These are phyloP conservation scores for Tardiomyces depauwii DNA, from an alignment of 1,139 yeast species.

Conservation along the genomic window DNA sequence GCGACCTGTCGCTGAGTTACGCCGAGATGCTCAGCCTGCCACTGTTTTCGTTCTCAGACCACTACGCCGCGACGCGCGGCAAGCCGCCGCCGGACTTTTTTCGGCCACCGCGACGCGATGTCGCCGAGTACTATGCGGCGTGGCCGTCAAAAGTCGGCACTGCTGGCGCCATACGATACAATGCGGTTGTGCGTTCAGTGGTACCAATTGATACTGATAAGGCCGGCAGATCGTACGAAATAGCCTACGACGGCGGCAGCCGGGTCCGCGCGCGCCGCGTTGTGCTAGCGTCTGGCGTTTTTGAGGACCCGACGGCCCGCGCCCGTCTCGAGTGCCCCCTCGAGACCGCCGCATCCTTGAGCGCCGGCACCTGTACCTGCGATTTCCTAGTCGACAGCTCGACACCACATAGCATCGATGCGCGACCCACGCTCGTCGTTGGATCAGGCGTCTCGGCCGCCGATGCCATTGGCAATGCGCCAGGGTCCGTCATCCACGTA, in stretches of 20 bases:
- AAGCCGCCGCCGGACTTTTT: slow-evolving; percentile 12
- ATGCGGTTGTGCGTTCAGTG: slow-evolving; percentile 1
- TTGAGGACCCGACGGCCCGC: slow-evolving; percentile 13
- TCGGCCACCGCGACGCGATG: slow-evolving; percentile 22
- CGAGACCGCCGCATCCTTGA: background rate
- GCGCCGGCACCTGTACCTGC: background rate
- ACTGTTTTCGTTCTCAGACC: slow-evolving; percentile 20
- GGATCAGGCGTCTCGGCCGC: slow-evolving; percentile 29
- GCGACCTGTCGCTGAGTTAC: slow-evolving; percentile 20
- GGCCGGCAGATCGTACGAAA: slow-evolving; percentile 1
- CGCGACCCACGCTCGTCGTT: slow-evolving; percentile 15
- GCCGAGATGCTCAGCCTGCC: slow-evolving; percentile 28
- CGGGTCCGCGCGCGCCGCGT: slow-evolving; percentile 7
- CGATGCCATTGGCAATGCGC: slow-evolving; percentile 16
- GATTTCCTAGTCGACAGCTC: background rate
- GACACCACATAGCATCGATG: background rate
- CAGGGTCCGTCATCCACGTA: slow-evolving; percentile 16
- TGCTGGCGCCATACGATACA: slow-evolving; percentile 4
- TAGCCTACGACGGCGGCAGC: background rate
- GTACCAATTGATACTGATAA: background rate
- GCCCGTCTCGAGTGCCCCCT: background rate
- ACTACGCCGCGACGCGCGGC: slow-evolving; percentile 8
- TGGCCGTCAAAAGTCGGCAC: slow-evolving; percentile 19
- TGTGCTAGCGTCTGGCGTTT: slow-evolving; percentile 25
- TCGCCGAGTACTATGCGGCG: slow-evolving; percentile 19